Percentiles rank a stretch among this genome's conserved stretches.
Evolutionary conservation across 139 green algal species (phyloP).

Genomic region (Spirogloea muscicola): DNA sequence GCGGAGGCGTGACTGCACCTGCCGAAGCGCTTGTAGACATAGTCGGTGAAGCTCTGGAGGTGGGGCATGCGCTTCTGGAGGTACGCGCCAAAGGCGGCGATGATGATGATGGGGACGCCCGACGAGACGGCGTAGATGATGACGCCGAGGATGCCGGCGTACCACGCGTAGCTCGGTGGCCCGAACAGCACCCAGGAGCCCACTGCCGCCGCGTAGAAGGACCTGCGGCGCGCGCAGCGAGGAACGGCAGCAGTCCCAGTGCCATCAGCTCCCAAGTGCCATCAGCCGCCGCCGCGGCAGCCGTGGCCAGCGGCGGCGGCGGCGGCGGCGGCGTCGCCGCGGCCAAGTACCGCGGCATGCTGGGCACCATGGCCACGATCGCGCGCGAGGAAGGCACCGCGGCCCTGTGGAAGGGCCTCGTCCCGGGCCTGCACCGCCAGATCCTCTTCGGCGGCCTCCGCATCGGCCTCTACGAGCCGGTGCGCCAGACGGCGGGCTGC

Average conservation of each 20-base stretch:
- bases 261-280: no score
- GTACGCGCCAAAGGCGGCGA: constrained; percentile 54
- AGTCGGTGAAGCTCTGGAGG: constrained; percentile 67
- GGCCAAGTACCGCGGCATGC: constrained; percentile 78
- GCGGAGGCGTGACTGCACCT: no score
- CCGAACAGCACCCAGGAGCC: constrained; percentile 70
- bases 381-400: constrained; percentile 81
- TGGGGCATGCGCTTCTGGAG: constrained; percentile 52
- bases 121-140: constrained; percentile 64
- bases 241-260: no score
- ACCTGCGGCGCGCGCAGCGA: no score
- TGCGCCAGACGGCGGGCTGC: constrained; percentile 51
- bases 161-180: constrained; percentile 52
- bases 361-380: constrained; percentile 86
- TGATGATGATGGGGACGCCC: constrained; percentile 67
- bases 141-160: constrained; percentile 65
- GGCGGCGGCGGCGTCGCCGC: neutral
- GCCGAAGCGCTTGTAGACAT: constrained; percentile 25
- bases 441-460: constrained; percentile 90
- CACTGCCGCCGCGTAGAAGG: constrained; percentile 35
- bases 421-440: constrained; percentile 90
- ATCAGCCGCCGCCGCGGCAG: no score
- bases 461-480: constrained; percentile 96
- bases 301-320: constrained; percentile 15
- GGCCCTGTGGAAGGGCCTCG: constrained; percentile 90